A percentile compares a stretch with the other conserved stretches of the same genome.
phyloP scores from a whole-genome alignment of 208 protist genomes.

The Trypanosoma brucei region DNA sequence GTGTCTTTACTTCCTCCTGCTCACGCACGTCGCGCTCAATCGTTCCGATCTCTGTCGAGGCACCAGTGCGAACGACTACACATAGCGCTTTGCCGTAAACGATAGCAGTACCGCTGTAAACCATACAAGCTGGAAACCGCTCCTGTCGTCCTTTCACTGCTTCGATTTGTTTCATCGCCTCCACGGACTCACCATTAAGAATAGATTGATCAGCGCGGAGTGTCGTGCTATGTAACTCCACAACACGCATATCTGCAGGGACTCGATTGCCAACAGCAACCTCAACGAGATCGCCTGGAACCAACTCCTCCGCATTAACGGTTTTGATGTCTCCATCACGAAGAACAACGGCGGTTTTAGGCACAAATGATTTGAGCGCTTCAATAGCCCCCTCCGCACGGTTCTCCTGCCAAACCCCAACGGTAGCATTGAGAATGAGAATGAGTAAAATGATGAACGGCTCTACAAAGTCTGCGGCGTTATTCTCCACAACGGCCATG shows the following conservation, averaged over 20 bases:
- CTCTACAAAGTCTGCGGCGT: slow-evolving; percentile 83
- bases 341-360: slow-evolving; percentile 57
- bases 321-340: slow-evolving; percentile 51
- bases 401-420: slow-evolving; percentile 92
- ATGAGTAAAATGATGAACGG: slow-evolving; percentile 94
- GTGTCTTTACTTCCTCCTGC: slow-evolving; percentile 88
- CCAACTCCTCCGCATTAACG: slow-evolving; percentile 79
- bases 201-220: slow-evolving; percentile 87
- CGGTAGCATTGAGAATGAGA: slow-evolving; percentile 90
- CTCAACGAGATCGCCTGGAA: slow-evolving; percentile 94
- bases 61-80: slow-evolving; percentile 92
- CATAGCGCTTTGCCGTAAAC: slow-evolving; percentile 87
- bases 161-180: slow-evolving; percentile 64
- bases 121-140: slow-evolving; percentile 84
- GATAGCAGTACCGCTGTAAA: slow-evolving; percentile 93
- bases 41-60: slow-evolving; percentile 91
- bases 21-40: slow-evolving; percentile 87
- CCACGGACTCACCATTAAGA: slow-evolving; percentile 93
- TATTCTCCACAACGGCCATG: slow-evolving; percentile 69
- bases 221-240: slow-evolving; percentile 85
- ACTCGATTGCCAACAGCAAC: slow-evolving; percentile 93
- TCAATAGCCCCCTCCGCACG: slow-evolving; percentile 91
- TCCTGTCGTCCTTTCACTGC: slow-evolving; percentile 26
- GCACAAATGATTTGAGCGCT: slow-evolving; percentile 70
- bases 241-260: slow-evolving; percentile 93